Percentiles rank a stretch among this genome's conserved stretches.
These are phyloP conservation scores for Marvania coccoides DNA, from an alignment of 139 green algal species.

Conservation along the genomic window DNA sequence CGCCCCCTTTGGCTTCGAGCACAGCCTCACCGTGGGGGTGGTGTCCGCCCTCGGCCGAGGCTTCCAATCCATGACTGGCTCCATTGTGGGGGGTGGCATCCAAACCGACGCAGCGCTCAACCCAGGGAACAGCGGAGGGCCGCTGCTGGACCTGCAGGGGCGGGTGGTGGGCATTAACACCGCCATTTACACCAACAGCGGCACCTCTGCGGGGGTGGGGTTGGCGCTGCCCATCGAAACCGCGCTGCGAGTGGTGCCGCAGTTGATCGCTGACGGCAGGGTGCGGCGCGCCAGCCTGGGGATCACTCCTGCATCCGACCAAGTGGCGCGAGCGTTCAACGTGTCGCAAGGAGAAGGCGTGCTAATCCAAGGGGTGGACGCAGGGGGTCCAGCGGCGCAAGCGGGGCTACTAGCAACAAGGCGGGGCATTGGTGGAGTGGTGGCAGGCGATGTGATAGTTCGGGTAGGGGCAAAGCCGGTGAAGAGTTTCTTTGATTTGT, in stretches of 20 bases:
- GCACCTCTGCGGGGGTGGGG: conserved; percentile 54
- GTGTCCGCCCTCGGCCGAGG: conserved; percentile 48
- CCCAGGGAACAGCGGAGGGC: conserved; percentile 51
- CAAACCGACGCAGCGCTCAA: conserved; percentile 71
- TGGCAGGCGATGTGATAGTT: conserved; percentile 55
- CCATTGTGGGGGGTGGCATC: conserved; percentile 58
- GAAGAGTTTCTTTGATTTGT: conserved; percentile 20
- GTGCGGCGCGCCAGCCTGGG: not conserved
- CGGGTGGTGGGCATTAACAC: conserved; percentile 45
- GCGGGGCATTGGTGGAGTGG: conserved; percentile 49
- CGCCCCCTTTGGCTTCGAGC: conserved; percentile 59
- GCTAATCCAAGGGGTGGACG: conserved; percentile 48
- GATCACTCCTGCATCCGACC: conserved; percentile 25
- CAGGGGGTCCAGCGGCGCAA: conserved; percentile 36
- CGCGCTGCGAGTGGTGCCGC: conserved; percentile 57
- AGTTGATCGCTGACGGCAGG: conserved; percentile 62
- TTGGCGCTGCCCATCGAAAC: conserved; percentile 82
- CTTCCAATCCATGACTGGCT: conserved; percentile 48
- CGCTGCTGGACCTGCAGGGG: conserved; percentile 58
- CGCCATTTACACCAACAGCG: conserved; percentile 79
- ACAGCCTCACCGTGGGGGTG: conserved; percentile 48
- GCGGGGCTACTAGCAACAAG: conserved; percentile 60
- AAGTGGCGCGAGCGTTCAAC: conserved; percentile 48
- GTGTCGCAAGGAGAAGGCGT: conserved; percentile 26
- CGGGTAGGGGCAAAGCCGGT: conserved; percentile 8